Base-by-base conservation (phyloP, 2,329 filamentous ascomycete species). In the Fusarium nisikadoi region DNA sequence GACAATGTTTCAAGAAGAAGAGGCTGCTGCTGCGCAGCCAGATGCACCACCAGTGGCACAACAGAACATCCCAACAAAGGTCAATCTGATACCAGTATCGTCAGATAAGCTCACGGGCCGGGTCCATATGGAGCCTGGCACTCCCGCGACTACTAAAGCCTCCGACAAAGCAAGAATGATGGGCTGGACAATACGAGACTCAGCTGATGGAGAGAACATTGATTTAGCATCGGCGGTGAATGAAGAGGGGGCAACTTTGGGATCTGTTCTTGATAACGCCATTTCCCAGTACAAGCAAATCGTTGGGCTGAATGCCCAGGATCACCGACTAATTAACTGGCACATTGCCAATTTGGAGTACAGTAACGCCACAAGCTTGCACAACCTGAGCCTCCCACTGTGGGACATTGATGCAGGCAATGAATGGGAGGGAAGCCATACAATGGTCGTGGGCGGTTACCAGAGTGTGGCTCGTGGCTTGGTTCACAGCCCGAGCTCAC, bases 381-480 rank as follows among this genome's bases (percentile, higher is more conserved):
- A 93, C 72, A 92, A 93, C 70, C 88, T 99, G 23, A 98, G 95
- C 80, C 88, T 99, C 19, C 90, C 92, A 12, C 92, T 95, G 1
- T 98, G 97, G 94, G 97, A 99, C 81, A 94, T 99, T 77, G 97
- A 99, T 79, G 94, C 95, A 54, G 96, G 96, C 1, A 98, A 99
- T 76, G 96, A 99, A 79, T 99, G 97, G 84, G 95, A 98, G 80
- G 96, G 96, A 11, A 91, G 93, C 69, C 97, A 99, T 80, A 94
- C 94, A 3, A 95, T 98, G 88, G 90, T 99, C 7, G 88, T 97
- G 31, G 96, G 97, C 43, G 96, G 96, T 3, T 99, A 98, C 78
- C 94, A 97, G 75, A 94, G 95, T 77, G 90, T 99, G 47, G 93
- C 95, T n/a, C 91, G 94, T 74, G 96, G 95, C 6, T 83, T 99